Percentiles rank a stretch among this genome's conserved stretches.
phyloP scores from a whole-genome alignment of 129 eudicot species.

The Chrysanthemum seticuspe region DNA sequence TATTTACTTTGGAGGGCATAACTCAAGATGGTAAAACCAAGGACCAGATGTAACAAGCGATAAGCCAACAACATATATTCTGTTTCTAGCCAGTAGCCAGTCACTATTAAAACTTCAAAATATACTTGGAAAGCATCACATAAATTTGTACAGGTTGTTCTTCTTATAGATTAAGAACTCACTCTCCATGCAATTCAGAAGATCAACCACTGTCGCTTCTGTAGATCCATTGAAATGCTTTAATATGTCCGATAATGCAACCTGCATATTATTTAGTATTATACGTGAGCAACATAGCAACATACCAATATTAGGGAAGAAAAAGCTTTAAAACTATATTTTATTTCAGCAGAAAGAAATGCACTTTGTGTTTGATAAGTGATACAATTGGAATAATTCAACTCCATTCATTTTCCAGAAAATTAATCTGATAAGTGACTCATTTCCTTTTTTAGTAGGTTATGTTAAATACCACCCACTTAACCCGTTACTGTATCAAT shows the following conservation, averaged over 20 bases:
- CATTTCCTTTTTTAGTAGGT: too few relatives aligned
- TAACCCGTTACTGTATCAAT: too few relatives aligned
- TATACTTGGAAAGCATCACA: slow-evolving; percentile 31
- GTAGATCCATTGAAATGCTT: slow-evolving; percentile 60
- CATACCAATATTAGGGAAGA: not conserved
- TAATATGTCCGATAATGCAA: slow-evolving; percentile 47
- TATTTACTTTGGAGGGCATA: not conserved
- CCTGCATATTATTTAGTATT: slow-evolving; percentile 49
- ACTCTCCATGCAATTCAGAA: slow-evolving; percentile 59
- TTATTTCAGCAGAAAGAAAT: too few relatives aligned
- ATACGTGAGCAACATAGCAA: slow-evolving; percentile 1
- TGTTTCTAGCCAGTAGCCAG: not conserved
- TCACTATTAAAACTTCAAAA: not conserved
- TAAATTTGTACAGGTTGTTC: slow-evolving; percentile 54
- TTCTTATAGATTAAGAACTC: slow-evolving; percentile 69
- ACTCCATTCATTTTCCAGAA: too few relatives aligned
- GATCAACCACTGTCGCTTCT: slow-evolving; percentile 40
- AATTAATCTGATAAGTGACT: too few relatives aligned
- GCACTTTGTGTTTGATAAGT: too few relatives aligned
- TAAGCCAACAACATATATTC: not conserved
- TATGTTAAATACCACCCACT: too few relatives aligned
- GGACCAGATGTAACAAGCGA: not conserved
- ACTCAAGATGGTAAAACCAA: not conserved
- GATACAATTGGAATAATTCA: too few relatives aligned
- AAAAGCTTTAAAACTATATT: too few relatives aligned